Conservation (phyloP, 805 yeast species). For the Monosporozyma servazzii region DNA sequence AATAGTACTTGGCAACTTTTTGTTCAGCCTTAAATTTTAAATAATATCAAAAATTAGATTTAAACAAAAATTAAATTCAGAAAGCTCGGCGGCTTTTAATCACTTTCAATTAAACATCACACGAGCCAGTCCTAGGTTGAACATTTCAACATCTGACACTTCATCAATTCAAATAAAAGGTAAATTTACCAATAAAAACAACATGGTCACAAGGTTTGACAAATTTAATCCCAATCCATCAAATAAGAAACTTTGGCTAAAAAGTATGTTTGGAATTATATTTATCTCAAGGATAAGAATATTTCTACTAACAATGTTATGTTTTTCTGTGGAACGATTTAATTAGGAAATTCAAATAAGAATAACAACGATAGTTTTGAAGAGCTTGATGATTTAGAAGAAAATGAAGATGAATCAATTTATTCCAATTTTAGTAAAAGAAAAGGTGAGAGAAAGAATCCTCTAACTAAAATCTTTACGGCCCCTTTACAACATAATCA, state of each 20-base stretch:
- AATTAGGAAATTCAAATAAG: neutral
- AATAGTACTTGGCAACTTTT: neutral
- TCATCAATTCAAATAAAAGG: neutral
- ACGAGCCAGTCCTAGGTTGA: neutral
- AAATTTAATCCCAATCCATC: neutral
- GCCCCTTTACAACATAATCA: slow-evolving; percentile 15
- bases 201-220: neutral
- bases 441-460: neutral
- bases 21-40: neutral
- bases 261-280: neutral
- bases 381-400: slow-evolving; percentile 3
- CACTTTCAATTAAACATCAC: neutral
- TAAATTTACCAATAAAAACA: too few relatives aligned
- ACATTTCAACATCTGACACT: neutral
- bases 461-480: slow-evolving; percentile 7
- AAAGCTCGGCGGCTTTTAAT: neutral
- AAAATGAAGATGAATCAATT: slow-evolving; percentile 1
- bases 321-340: too few relatives aligned
- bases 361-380: neutral
- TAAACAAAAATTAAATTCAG: neutral
- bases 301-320: neutral
- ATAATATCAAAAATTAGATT: neutral
- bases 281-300: neutral
- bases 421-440: neutral
- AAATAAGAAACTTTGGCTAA: neutral